phyloP scores from a whole-genome alignment of 192 early-diverging fungal species.

The Dissophora ornata region DNA sequence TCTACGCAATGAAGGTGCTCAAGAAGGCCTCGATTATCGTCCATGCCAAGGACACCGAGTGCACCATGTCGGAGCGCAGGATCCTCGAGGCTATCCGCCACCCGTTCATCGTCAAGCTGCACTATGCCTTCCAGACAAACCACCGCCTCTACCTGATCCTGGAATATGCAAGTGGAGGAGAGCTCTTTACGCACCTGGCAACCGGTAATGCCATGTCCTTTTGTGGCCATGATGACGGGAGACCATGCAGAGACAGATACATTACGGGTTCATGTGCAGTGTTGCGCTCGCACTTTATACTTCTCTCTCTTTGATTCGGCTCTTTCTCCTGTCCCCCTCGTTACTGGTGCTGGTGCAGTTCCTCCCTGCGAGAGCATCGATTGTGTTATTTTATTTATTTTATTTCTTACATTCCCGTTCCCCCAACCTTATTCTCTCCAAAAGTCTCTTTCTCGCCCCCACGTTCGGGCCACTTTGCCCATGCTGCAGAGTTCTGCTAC shows the following conservation, averaged over 20 bases:
- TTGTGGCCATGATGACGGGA: too few species aligned
- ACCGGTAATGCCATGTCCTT: constrained; percentile 53
- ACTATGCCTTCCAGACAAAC: constrained; percentile 93
- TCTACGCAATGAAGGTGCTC: constrained; percentile 95
- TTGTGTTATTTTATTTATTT: too few species aligned
- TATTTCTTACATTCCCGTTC: too few species aligned
- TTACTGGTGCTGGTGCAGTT: too few species aligned
- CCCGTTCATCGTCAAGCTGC: constrained; percentile 93
- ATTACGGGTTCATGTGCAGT: too few species aligned
- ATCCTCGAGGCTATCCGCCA: constrained; percentile 89
- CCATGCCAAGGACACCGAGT: constrained; percentile 80
- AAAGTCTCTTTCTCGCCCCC: background rate
- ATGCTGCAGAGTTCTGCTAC: constrained; percentile 11
- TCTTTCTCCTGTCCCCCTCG: too few species aligned
- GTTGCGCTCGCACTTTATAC: too few species aligned
- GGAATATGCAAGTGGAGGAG: constrained; percentile 91
- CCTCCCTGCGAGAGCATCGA: too few species aligned
- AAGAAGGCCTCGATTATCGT: constrained; percentile 88
- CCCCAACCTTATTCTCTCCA: too few species aligned
- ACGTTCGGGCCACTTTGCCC: background rate
- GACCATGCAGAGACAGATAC: too few species aligned
- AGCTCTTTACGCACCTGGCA: constrained; percentile 92
- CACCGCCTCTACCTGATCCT: constrained; percentile 90
- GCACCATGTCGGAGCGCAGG: constrained; percentile 89
- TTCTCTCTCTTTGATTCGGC: too few species aligned